A percentile compares a stretch with the other conserved stretches of the same genome.
phyloP scores from a whole-genome alignment of 2,329 filamentous ascomycete genomes.

The Cladosporium sp. region DNA sequence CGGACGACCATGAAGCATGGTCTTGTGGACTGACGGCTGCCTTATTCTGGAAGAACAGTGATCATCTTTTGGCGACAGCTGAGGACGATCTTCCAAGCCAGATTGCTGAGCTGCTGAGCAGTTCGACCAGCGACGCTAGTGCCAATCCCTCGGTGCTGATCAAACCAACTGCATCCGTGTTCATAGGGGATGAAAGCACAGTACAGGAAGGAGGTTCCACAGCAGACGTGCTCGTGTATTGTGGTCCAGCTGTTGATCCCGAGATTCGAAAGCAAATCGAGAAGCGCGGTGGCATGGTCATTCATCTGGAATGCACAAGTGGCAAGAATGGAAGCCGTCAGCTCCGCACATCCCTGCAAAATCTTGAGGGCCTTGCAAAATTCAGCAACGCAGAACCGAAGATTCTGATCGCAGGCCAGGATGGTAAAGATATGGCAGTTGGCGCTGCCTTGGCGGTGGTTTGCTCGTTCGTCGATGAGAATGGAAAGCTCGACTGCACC shows the following conservation, averaged over 20 bases:
- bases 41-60: constrained; percentile 71
- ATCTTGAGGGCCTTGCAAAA: constrained; percentile 37
- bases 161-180: constrained; percentile 37
- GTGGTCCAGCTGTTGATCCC: constrained; percentile 38
- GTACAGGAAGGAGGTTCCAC: constrained; percentile 33
- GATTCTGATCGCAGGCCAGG: constrained; percentile 64
- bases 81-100: constrained; percentile 60
- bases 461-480: constrained; percentile 66
- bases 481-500: constrained; percentile 42
- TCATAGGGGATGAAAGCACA: constrained; percentile 37
- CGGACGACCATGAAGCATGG: constrained; percentile 94
- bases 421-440: constrained; percentile 74
- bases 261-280: not conserved
- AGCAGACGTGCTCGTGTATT: constrained; percentile 40
- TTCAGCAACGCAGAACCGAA: constrained; percentile 13
- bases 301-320: constrained; percentile 61
- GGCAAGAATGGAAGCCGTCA: constrained; percentile 79
- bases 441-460: constrained; percentile 71
- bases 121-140: constrained; percentile 5
- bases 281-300: constrained; percentile 12
- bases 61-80: constrained; percentile 54
- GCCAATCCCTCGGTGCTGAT: constrained; percentile 33
- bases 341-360: constrained; percentile 65
- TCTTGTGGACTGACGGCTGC: constrained; percentile 70
- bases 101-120: constrained; percentile 41